These are phyloP conservation scores for Penstemon newberryi DNA, from an alignment of 257 asterid genomes.

Conservation along the genomic window DNA sequence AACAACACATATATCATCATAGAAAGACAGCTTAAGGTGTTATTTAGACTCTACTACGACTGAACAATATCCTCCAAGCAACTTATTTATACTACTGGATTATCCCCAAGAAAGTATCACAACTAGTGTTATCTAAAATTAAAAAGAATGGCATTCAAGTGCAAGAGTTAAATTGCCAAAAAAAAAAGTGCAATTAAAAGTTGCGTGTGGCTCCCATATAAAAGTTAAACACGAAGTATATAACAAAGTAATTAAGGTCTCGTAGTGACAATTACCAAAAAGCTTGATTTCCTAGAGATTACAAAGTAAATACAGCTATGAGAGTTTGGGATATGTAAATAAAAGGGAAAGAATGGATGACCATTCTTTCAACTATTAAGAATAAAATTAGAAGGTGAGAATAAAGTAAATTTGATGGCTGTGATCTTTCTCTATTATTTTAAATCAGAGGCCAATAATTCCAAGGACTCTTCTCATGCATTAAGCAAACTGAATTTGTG, in stretches of 20 bases:
- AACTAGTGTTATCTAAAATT: no score
- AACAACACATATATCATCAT: no score
- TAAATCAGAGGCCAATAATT: conserved; percentile 6
- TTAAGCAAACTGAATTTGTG: conserved; percentile 1
- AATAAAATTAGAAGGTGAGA: conserved; percentile 3
- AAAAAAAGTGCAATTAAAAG: conserved; percentile 15
- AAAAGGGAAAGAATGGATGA: conserved; percentile 27
- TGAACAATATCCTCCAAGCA: no score
- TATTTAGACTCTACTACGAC: no score
- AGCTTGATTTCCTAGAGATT: conserved; percentile 30
- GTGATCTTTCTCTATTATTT: conserved; percentile 12
- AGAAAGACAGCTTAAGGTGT: no score
- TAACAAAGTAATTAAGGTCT: conserved; percentile 17
- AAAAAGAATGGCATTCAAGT: no score
- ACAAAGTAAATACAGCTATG: conserved; percentile 27
- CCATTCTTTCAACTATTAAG: conserved; percentile 18
- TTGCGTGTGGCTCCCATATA: neutral
- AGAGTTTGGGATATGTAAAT: conserved; percentile 6
- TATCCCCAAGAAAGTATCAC: no score
- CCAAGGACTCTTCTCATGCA: neutral
- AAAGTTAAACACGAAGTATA: neutral
- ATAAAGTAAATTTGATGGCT: conserved; percentile 19
- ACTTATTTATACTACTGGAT: no score
- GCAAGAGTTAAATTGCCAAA: no score
- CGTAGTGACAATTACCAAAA: neutral